Conservation (phyloP, 805 yeast species). For the Monosporozyma aerobia region DNA sequence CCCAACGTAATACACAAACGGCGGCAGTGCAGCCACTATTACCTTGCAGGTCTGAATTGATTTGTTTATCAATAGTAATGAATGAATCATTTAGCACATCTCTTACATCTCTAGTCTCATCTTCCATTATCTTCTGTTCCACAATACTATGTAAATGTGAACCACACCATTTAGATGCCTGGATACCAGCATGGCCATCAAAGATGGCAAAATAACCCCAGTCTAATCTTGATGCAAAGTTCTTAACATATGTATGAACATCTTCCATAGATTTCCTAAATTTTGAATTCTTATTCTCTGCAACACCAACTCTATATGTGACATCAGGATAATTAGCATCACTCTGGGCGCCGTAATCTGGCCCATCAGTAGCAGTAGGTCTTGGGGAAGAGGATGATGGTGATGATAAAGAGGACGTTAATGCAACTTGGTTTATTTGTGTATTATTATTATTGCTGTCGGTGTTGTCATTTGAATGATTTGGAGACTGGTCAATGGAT, state of each 20-base stretch:
- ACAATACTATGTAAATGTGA: slow-evolving; percentile 65
- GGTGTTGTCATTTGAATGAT: background rate
- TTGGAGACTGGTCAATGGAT: background rate
- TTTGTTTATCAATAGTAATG: slow-evolving; percentile 61
- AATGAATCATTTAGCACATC: slow-evolving; percentile 63
- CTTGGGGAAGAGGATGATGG: background rate
- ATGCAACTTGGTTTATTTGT: background rate
- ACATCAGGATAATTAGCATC: slow-evolving; percentile 29
- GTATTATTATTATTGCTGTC: background rate
- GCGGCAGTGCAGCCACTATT: slow-evolving; percentile 93
- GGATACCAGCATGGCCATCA: slow-evolving; percentile 96
- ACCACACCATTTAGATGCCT: slow-evolving; percentile 92
- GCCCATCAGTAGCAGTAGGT: background rate
- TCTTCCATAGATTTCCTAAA: slow-evolving; percentile 92
- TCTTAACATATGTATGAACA: slow-evolving; percentile 85
- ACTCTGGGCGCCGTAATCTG: background rate
- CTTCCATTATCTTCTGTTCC: slow-evolving; percentile 45
- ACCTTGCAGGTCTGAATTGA: slow-evolving; percentile 52
- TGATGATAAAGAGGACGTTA: background rate
- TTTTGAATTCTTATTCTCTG: slow-evolving; percentile 77
- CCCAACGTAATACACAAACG: slow-evolving; percentile 87
- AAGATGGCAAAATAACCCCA: slow-evolving; percentile 94
- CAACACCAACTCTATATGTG: slow-evolving; percentile 78
- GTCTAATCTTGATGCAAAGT: slow-evolving; percentile 82
- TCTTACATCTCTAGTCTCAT: slow-evolving; percentile 47